Evolutionary conservation across 2,329 filamentous ascomycete species (phyloP), one percentile per base, ranked within the genome.

Genomic region (Aureobasidium melanogenum): DNA sequence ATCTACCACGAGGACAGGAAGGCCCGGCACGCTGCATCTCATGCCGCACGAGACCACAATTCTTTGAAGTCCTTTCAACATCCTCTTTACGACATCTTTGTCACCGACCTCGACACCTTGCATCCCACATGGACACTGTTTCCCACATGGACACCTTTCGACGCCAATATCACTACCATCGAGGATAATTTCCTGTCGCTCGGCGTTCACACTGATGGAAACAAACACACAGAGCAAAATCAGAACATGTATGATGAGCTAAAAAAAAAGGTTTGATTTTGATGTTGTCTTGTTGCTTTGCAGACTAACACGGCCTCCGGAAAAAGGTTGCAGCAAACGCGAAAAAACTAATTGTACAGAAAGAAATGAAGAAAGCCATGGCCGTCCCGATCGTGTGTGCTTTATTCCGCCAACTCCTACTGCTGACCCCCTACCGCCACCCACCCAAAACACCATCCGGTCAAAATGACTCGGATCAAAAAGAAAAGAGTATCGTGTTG

Each of bases 231-330:
- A 30, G n/a, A 22, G 19, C 5, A 14, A 6, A 22, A 19, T 34
- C 8, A 9, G 19, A 5, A 43, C 1, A 14, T 14, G 9, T 14
- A 24, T 24, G n/a, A 15, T 24, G 15, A 52, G 36, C 17, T 32
- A 30, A 32, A 8, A 15, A 30, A 32, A 8, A 15, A 24, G 9
- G 22, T 43, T 30, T 32, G 6, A 32, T 41, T 55, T 43, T 43
- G 51, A 30, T 55, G 36, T 32, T 9, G 51, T 55, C 51, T 43
- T 43, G 38, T 55, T 55, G 26, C 51, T 55, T 43, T 43, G 51
- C 51, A 43, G 36, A 55, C 51, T 19, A 43, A 43, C n/a, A 19
- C 15, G 22, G 26, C 38, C 15, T 19, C 2, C 15, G n/a, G 10
- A 19, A 55, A 38, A 30, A 54, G 22, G 34, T 36, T 14, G n/a